Percentiles rank a stretch among this genome's conserved stretches.
These are phyloP conservation scores for Aspergillus carbonarius DNA, from an alignment of 2,329 filamentous ascomycete species.

Conservation along the genomic window DNA sequence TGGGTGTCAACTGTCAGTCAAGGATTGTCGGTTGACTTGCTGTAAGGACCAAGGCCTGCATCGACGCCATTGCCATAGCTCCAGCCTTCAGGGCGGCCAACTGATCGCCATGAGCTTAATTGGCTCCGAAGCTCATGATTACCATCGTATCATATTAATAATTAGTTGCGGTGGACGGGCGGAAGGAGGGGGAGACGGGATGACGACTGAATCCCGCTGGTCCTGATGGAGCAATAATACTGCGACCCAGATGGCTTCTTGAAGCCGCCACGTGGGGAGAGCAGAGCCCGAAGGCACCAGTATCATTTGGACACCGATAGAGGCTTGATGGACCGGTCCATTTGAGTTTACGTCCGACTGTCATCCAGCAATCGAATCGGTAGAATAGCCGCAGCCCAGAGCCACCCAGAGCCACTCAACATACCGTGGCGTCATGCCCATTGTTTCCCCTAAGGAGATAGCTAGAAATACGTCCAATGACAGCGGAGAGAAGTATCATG, in stretches of 20 bases:
- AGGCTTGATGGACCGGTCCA: neutral
- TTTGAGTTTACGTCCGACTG: neutral
- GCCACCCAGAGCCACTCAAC: neutral
- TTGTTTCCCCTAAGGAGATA: neutral
- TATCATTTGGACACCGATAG: neutral
- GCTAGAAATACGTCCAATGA: neutral
- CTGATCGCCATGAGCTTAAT: neutral
- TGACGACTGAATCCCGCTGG: neutral
- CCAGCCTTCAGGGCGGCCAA: neutral
- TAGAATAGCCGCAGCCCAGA: neutral
- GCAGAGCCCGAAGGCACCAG: neutral
- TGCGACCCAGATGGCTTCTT: neutral
- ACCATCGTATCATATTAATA: neutral
- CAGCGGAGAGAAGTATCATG: neutral
- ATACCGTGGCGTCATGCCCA: neutral
- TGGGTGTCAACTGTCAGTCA: neutral
- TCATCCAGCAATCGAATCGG: conserved; percentile 1
- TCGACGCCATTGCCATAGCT: neutral
- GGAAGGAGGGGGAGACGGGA: neutral
- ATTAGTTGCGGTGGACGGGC: neutral
- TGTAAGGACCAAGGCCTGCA: neutral
- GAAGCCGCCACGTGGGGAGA: conserved; percentile 2
- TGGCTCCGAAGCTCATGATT: neutral
- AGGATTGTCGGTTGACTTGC: neutral
- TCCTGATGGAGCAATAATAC: neutral